Evolutionary conservation across 2,329 filamentous ascomycete species (phyloP), one percentile per base, ranked within the genome.

Genomic region (Coniochaeta ligniaria): DNA sequence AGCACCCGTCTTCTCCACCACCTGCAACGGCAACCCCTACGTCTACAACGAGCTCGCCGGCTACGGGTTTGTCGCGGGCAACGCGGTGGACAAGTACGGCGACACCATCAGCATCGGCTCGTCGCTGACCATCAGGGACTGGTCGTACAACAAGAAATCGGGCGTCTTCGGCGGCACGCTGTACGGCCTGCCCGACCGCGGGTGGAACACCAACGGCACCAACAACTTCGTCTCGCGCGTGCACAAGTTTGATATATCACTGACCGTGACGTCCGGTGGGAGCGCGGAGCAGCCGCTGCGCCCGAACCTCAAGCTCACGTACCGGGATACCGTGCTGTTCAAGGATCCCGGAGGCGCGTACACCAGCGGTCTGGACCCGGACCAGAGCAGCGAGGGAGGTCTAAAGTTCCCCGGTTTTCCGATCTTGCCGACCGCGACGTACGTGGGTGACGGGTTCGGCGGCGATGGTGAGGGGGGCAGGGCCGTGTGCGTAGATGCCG

Each of bases 171-270:
- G 79, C 2, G 88, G 86, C 17, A 78, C 82, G 4, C 68, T 90
- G 24, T 91, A 83, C 73, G 77, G 79, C 14, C 72, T 90, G 17
- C 88, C 88, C 1, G 87, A 90, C 68, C 79, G 87, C 62, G 88
- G 88, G 41, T 91, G 88, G 87, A 91, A 91, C 68, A 90, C 87
- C 0, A 76, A 90, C 66, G 88, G 86, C 52, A 90, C 88, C 9
- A 65, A 87, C 20, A 90, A 90, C 70, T 89, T 81, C 70, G 83
- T 89, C 64, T 80, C 82, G 3, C 81, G 88, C 36, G 79, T 92
- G 31, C 88, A 92, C 72, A 87, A 89, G 68, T 86, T 90, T 70
- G 70, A 75, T 57, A 75, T 91, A 56, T 79, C 77, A 1, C 81
- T 91, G 66, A 83, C 79, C 0, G 80, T 84, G 3, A 74, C 78